Evolutionary conservation across 1,284 basidiomycete genomes (phyloP), one percentile per base, ranked within the genome.

Genomic region (Rhodotorula sp.): DNA sequence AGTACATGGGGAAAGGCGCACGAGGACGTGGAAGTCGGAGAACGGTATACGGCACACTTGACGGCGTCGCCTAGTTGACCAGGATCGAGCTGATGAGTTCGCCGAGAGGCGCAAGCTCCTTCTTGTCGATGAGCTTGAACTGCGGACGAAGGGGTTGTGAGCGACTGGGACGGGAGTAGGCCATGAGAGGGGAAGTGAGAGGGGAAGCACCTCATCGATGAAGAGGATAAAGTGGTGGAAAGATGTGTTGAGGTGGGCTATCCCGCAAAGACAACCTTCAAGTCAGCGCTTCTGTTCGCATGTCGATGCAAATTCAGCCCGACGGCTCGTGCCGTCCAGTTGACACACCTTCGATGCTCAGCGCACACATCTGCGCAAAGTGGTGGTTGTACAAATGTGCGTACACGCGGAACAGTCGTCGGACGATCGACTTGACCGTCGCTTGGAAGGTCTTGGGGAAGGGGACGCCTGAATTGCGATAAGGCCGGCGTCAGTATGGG

Each of bases 371-470:
- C 79, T 98, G 95, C 77, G 98, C 95, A 81, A 99, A 99, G 82
- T 99, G 96, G 77, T 94, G 94, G 84, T 95, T 96, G 84, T 99
- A 99, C 78, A 99, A 89, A 81, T 99, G 96, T 30, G 94, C 96
- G 79, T 99, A 99, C 53, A 99, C 91, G 22, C 96, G 86, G 85
- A 99, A 99, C 59, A 99, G 82, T 34, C 96, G 86, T 62, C 96
- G 86, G 67, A 94, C 86, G 69, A 99, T 94, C 22, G 92, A 93
- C 80, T 93, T 90, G 72, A 97, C 89, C 0, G 91, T 95, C 29
- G 91, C 88, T 55, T 89, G 87, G 82, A 99, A 99, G 78, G 89
- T 92, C 78, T 87, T 87, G 5, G 95, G 92, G 81, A 99, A 99
- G 2, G 92, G 88, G 9, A 94, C 89, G 61, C 94, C 92, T 94